Evolutionary conservation across 2,329 filamentous ascomycete genomes (phyloP).

Genomic region (Alternaria infectoria): DNA sequence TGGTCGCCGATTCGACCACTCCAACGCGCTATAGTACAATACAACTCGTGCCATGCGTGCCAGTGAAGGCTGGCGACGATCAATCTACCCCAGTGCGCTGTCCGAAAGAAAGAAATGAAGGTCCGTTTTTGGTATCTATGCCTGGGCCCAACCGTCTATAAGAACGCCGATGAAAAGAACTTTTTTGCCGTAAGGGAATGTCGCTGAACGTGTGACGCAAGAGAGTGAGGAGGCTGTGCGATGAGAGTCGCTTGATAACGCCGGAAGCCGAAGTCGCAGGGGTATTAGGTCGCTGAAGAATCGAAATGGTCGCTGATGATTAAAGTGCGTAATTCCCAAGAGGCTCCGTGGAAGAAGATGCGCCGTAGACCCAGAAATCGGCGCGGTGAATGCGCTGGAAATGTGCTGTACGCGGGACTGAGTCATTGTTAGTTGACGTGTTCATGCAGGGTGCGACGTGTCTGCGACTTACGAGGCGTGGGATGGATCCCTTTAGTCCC

Average conservation of each 20-base stretch:
- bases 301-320: slow-evolving; percentile 44
- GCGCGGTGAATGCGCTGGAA: slow-evolving; percentile 16
- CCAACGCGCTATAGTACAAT: slow-evolving; percentile 45
- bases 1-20: slow-evolving; percentile 38
- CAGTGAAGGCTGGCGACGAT: slow-evolving; percentile 44
- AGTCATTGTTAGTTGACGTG: slow-evolving; percentile 37
- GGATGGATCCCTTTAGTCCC: slow-evolving; percentile 41
- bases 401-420: slow-evolving; percentile 32
- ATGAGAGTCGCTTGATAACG: slow-evolving; percentile 35
- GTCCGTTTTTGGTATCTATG: slow-evolving; percentile 50
- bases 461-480: slow-evolving; percentile 43
- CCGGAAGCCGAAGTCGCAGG: slow-evolving; percentile 30
- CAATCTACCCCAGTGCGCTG: slow-evolving; percentile 43
- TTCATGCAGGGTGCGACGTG: slow-evolving; percentile 36
- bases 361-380: slow-evolving; percentile 20
- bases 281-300: slow-evolving; percentile 49
- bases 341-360: slow-evolving; percentile 21
- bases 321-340: slow-evolving; percentile 44
- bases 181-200: slow-evolving; percentile 47
- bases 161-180: slow-evolving; percentile 45
- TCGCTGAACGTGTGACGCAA: slow-evolving; percentile 43
- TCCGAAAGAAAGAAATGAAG: slow-evolving; percentile 32
- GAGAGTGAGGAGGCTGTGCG: slow-evolving; percentile 19
- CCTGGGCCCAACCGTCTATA: slow-evolving; percentile 50
- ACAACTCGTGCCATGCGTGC: slow-evolving; percentile 36